These are phyloP conservation scores for Phytophthora pisi DNA, from an alignment of 352 stramenopile species.

Conservation along the genomic window DNA sequence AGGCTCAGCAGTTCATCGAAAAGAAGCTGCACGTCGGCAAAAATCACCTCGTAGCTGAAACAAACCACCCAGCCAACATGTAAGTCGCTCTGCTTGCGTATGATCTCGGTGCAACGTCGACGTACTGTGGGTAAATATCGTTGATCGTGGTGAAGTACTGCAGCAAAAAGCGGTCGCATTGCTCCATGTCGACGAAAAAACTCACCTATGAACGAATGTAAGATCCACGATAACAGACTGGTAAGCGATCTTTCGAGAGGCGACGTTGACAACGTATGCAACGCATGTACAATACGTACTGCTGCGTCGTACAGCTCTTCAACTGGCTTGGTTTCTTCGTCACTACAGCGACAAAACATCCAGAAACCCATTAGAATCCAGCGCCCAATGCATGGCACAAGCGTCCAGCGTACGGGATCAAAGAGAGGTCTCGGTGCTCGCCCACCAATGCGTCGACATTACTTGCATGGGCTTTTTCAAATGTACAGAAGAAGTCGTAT, in stretches of 20 bases:
- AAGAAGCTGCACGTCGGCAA: conserved; percentile 71
- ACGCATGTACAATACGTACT: conserved; percentile 22
- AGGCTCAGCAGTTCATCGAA: conserved; percentile 82
- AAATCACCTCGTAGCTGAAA: conserved; percentile 65
- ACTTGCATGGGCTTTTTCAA: conserved; percentile 44
- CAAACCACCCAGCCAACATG: background rate
- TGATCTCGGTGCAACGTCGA: background rate
- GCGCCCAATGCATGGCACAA: background rate
- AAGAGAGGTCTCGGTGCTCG: conserved; percentile 32
- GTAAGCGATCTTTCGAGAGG: background rate
- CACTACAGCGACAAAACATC: conserved; percentile 8
- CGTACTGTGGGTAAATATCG: conserved; percentile 78
- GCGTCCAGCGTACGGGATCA: conserved; percentile 27
- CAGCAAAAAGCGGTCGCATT: conserved; percentile 81
- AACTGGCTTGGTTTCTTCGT: conserved; percentile 43
- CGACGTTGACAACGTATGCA: background rate
- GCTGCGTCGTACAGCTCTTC: conserved; percentile 52
- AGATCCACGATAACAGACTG: background rate
- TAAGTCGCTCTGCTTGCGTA: background rate
- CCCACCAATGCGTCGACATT: conserved; percentile 43
- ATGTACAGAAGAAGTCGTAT: conserved; percentile 70
- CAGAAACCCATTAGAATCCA: background rate
- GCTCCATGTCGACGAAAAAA: conserved; percentile 90
- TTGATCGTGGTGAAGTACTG: conserved; percentile 87
- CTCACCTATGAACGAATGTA: conserved; percentile 45